These are phyloP conservation scores for Aristolochia contorta DNA, from an alignment of 164 flowering plant genomes.

Conservation along the genomic window DNA sequence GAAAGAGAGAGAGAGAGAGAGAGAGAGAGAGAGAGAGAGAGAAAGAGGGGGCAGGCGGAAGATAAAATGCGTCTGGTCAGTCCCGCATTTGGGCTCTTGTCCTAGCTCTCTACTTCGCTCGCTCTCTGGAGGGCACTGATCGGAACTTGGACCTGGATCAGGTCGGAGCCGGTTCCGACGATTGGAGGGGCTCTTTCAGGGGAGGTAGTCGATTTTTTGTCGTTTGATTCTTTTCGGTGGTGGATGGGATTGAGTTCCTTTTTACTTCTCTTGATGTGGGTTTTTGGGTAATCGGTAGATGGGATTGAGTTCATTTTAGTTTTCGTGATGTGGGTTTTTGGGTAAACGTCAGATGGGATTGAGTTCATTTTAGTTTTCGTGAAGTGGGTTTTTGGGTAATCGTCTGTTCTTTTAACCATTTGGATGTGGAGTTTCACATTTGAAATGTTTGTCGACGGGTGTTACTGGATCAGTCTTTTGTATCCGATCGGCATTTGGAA, in stretches of 20 bases:
- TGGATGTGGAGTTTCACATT: slow-evolving; percentile 1
- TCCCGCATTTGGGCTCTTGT: slow-evolving; percentile 18
- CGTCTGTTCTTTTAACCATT: neutral
- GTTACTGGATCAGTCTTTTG: neutral
- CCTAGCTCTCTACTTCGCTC: neutral
- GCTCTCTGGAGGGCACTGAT: neutral
- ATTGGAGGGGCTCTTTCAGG: too few relatives aligned
- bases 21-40: slow-evolving; percentile 4
- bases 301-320: neutral
- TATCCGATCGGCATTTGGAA: neutral
- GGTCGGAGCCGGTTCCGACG: too few relatives aligned
- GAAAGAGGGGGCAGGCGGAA: slow-evolving; percentile 4
- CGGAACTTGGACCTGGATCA: too few relatives aligned
- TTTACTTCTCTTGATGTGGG: too few relatives aligned
- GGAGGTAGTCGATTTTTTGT: too few relatives aligned
- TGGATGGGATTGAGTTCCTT: too few relatives aligned
- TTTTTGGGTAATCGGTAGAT: too few relatives aligned
- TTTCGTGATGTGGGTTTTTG: slow-evolving; percentile 2
- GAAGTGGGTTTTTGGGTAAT: slow-evolving; percentile 2
- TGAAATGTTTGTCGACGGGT: neutral
- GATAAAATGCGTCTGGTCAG: neutral
- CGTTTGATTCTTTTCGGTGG: too few relatives aligned
- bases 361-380: slow-evolving; percentile 1
- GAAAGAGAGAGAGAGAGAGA: slow-evolving; percentile 6
- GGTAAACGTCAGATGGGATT: too few relatives aligned